These are phyloP conservation scores for Solanum lycopersicoides DNA, from an alignment of 257 asterid genomes.

Conservation along the genomic window DNA sequence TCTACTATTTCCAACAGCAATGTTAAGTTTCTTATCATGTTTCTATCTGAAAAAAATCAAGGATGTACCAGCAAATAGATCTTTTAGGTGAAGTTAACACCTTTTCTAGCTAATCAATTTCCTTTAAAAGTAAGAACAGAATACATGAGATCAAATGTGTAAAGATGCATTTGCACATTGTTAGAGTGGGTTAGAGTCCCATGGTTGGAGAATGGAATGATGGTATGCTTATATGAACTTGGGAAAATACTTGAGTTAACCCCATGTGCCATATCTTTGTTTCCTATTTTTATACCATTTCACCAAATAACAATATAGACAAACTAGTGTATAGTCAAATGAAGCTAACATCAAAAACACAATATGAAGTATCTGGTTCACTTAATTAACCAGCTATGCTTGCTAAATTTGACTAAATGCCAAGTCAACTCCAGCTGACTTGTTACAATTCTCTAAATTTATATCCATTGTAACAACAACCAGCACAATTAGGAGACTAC, in stretches of 20 bases:
- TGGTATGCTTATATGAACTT: not conserved
- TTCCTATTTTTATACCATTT: not conserved
- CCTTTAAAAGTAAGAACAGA: not conserved
- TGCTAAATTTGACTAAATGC: not conserved
- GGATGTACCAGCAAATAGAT: not conserved
- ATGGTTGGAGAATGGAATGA: not conserved
- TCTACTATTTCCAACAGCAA: not conserved
- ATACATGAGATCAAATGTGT: not conserved
- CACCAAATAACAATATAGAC: not conserved
- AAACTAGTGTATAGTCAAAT: not conserved
- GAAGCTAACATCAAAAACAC: not conserved
- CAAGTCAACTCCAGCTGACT: not conserved
- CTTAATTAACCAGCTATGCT: not conserved
- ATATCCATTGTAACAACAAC: not conserved
- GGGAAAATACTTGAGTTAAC: not conserved
- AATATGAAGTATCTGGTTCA: not conserved
- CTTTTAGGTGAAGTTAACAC: not conserved
- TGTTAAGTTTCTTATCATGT: not conserved
- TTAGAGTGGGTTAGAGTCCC: not conserved
- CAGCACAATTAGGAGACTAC: not conserved
- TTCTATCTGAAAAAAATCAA: not conserved
- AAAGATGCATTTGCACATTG: not conserved
- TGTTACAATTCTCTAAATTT: not conserved
- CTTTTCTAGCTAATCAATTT: not conserved
- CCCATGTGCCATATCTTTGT: not conserved